phyloP scores from a whole-genome alignment of 805 yeast genomes.

The Candida chauliodis region DNA sequence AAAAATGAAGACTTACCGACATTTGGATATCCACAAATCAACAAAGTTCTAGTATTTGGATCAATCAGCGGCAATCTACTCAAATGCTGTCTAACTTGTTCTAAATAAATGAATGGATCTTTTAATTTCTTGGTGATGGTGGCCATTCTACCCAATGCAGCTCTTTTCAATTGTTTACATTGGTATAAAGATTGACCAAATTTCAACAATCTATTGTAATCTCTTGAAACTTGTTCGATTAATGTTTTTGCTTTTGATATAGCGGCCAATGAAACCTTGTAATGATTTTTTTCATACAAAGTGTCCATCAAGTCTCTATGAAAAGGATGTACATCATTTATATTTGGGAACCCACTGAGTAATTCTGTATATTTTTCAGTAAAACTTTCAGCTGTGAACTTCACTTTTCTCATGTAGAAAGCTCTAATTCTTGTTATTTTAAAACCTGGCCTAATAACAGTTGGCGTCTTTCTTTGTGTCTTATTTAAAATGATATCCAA shows the following conservation, averaged over 20 bases:
- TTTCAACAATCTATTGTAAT: constrained; percentile 88
- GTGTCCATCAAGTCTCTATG: constrained; percentile 98
- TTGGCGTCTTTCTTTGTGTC: constrained; percentile 98
- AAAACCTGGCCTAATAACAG: constrained; percentile 97
- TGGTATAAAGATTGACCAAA: constrained; percentile 98
- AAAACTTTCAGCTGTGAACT: constrained; percentile 94
- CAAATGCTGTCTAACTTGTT: constrained; percentile 98
- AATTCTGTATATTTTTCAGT: constrained; percentile 87
- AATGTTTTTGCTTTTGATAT: constrained; percentile 89
- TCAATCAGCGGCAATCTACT: constrained; percentile 98
- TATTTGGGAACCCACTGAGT: constrained; percentile 87
- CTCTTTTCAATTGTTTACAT: constrained; percentile 97
- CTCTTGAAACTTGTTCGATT: constrained; percentile 94
- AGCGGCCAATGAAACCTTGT: constrained; percentile 94
- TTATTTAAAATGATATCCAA: constrained; percentile 95
- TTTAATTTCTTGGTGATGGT: constrained; percentile 92
- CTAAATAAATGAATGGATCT: constrained; percentile 89
- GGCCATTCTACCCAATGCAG: constrained; percentile 99
- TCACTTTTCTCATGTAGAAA: constrained; percentile 97
- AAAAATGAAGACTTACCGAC: constrained; percentile 98
- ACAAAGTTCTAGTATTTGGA: constrained; percentile 95
- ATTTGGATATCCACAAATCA: constrained; percentile 98
- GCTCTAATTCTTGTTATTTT: constrained; percentile 94
- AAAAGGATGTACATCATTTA: constrained; percentile 97
- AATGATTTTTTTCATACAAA: constrained; percentile 95